Conservation (phyloP, 805 yeast genomes). For the Trichomonascus vanleenenianus region DNA sequence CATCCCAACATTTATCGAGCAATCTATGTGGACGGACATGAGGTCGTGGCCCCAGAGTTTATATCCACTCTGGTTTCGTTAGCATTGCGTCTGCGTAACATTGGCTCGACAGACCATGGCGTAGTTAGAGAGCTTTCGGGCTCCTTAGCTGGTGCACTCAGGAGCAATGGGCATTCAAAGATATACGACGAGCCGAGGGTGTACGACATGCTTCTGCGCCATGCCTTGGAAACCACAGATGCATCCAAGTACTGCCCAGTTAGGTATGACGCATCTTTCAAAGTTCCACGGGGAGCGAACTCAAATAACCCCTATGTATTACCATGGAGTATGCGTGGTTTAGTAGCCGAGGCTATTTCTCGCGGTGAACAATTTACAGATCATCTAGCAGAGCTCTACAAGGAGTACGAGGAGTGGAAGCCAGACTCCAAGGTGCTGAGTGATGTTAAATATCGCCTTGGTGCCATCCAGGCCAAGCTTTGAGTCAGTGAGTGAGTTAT, state of each 20-base stretch:
- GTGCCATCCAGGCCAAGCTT: conserved; percentile 38
- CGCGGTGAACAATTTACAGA: conserved; percentile 37
- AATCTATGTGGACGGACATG: conserved; percentile 77
- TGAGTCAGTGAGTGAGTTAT: conserved; percentile 8
- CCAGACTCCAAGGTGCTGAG: conserved; percentile 78
- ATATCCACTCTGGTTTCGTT: conserved; percentile 65
- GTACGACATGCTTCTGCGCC: conserved; percentile 68
- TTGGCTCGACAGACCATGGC: conserved; percentile 79
- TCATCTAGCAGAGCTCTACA: conserved; percentile 53
- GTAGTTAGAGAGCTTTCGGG: conserved; percentile 76
- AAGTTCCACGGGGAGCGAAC: conserved; percentile 44
- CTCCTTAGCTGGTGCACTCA: conserved; percentile 78
- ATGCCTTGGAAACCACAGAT: conserved; percentile 67
- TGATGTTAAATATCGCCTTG: conserved; percentile 74
- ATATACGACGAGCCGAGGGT: conserved; percentile 81
- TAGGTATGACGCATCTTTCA: conserved; percentile 33
- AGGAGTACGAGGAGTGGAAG: conserved; percentile 76
- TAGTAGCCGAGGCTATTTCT: conserved; percentile 52
- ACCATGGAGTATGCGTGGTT: conserved; percentile 90
- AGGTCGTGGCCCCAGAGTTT: conserved; percentile 68
- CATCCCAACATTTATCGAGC: conserved; percentile 91
- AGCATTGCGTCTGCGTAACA: conserved; percentile 64
- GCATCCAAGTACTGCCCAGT: conserved; percentile 31
- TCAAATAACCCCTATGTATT: conserved; percentile 77
- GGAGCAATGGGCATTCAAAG: conserved; percentile 92